phyloP scores from a whole-genome alignment of 2,329 filamentous ascomycete species.

The Aureobasidium namibiae region DNA sequence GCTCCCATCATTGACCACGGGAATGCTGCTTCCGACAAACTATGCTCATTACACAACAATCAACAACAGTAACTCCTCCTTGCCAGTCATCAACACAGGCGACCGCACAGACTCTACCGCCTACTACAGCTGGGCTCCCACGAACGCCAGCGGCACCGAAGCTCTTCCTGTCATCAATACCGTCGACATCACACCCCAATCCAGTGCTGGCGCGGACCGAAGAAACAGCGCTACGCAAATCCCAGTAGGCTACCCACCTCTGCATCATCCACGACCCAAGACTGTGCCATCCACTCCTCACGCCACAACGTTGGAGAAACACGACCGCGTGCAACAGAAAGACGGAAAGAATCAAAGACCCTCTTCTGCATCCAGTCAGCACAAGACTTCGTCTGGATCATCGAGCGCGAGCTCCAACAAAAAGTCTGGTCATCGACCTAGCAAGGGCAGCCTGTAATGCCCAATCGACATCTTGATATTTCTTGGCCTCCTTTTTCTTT shows the following conservation, averaged over 20 bases:
- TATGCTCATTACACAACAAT: neutral
- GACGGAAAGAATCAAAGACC: neutral
- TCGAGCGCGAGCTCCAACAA: neutral
- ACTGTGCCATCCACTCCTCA: conserved; percentile 3
- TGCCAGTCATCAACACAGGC: neutral
- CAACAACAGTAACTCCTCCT: neutral
- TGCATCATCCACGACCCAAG: neutral
- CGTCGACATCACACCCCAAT: neutral
- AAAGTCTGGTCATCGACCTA: neutral
- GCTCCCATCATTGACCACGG: neutral
- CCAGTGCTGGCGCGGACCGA: neutral
- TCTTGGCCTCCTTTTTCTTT: neutral
- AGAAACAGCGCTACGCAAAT: neutral
- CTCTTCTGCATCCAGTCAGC: neutral
- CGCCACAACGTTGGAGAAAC: neutral
- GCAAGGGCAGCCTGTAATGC: neutral
- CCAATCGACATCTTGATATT: too few relatives aligned
- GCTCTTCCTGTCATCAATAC: neutral
- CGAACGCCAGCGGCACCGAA: neutral
- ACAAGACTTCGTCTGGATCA: neutral
- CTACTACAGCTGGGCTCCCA: conserved; percentile 1
- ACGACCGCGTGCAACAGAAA: neutral
- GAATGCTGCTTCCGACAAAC: neutral
- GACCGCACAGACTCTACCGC: neutral
- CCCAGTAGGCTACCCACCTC: neutral